phyloP scores from a whole-genome alignment of 306 rosid genomes.

The Quercus berberidifolia region DNA sequence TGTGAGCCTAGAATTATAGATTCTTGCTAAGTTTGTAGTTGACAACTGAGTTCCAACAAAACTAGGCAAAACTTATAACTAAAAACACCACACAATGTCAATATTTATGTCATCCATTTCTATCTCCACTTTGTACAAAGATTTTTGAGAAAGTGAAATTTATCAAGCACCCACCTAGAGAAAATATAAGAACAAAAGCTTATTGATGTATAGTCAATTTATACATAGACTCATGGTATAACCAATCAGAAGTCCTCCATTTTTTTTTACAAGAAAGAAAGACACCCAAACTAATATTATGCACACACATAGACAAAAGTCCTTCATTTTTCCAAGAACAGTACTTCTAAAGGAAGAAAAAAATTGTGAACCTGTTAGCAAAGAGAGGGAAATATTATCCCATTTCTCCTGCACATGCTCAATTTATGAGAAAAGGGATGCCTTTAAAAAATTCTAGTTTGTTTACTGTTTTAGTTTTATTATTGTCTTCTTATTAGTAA shows the following conservation, averaged over 20 bases:
- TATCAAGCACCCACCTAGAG: not conserved
- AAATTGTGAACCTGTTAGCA: no score
- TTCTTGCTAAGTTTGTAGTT: not conserved
- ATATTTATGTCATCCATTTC: not conserved
- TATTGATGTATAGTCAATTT: not conserved
- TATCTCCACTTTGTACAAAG: not conserved
- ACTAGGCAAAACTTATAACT: not conserved
- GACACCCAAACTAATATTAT: not conserved
- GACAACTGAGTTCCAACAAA: not conserved
- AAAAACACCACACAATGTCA: not conserved
- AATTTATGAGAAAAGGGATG: no score
- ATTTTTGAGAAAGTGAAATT: not conserved
- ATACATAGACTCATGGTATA: not conserved
- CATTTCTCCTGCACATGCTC: no score
- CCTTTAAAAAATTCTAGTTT: no score
- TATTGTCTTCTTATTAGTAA: no score
- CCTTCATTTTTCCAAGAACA: no score
- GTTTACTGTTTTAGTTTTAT: no score
- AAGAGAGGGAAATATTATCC: no score
- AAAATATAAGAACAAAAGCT: not conserved
- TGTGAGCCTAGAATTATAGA: not conserved
- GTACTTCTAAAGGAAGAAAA: no score
- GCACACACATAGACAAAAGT: no score
- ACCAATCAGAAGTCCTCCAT: not conserved
- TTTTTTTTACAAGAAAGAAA: not conserved